Evolutionary conservation across 805 yeast species (phyloP), one percentile per base, ranked within the genome.

Genomic region (Wickerhamiella alocasiicola): DNA sequence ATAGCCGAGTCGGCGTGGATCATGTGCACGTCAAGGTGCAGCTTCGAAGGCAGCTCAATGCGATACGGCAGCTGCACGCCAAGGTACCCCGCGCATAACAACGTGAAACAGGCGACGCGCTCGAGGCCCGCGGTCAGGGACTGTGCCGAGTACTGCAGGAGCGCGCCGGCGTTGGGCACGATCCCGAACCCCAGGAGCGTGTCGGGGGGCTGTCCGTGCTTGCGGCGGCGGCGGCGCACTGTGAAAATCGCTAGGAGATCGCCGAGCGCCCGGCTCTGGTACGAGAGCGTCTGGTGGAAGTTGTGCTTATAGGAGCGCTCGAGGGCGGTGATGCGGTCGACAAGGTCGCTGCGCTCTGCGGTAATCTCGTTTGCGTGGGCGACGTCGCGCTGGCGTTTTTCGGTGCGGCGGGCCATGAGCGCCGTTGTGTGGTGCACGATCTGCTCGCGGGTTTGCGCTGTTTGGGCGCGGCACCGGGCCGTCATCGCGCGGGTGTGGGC

Each of bases 41-140:
- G 46, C 26, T 48, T 51, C 3, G 24, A 7, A 5, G 63, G 62
- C 12, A 57, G 50, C 5, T 39, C 24, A 19, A 59, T 44, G 28
- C 46, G 49, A 31, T 47, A 56, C 3, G 64, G 63, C 27, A 59
- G 49, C 27, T 50, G 49, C 4, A 56, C 38, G 17, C 56, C 57
- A 7, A 56, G 46, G 35, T 60, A 60, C 44, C 53, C 50, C 2
- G 61, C 57, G 11, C 54, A 45, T 23, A 58, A 54, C 21, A 48
- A 44, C 3, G 46, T 34, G 36, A 59, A 57, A 28, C 42, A 50
- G n/a, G 56, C 50, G 16, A 59, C 49, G 16, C 63, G 47, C 41
- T 60, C 64, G 21, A 60, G 29, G 9, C 60, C 55, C 32, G 52
- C 44, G 43, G 57, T 59, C 21, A 59, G 44, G 6, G 51, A 46